Conservation (phyloP, 2,329 filamentous ascomycete species). For the Emergomyces africanus region DNA sequence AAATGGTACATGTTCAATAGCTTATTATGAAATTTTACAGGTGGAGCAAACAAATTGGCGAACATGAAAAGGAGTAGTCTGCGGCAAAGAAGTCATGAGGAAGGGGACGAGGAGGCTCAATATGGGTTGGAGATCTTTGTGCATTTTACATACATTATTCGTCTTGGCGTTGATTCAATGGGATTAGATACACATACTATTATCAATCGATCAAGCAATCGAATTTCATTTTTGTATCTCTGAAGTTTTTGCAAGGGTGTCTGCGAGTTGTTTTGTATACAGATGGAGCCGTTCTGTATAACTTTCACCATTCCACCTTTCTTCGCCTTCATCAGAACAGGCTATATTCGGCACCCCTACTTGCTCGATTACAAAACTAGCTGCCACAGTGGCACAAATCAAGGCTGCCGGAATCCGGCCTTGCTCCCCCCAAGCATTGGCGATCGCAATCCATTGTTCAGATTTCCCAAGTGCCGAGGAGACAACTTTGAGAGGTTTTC, state of each 20-base stretch:
- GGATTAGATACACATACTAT: constrained; percentile 5
- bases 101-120: neutral
- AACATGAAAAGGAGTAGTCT: constrained; percentile 47
- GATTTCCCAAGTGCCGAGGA: constrained; percentile 32
- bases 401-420: constrained; percentile 50
- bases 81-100: constrained; percentile 29
- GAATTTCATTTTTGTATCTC: constrained; percentile 13
- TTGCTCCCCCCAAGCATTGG: constrained; percentile 36
- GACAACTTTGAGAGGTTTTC: constrained; percentile 19
- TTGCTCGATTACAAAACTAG: constrained; percentile 91
- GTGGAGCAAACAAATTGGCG: constrained; percentile 60
- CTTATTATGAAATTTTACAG: constrained; percentile 29
- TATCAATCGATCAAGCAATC: constrained; percentile 9
- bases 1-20: constrained; percentile 12
- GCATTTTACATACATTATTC: neutral
- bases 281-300: constrained; percentile 33
- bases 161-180: constrained; percentile 5
- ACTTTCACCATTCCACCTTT: constrained; percentile 34
- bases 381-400: constrained; percentile 66
- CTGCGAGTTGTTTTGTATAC: constrained; percentile 31
- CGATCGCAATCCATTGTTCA: constrained; percentile 38
- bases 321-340: constrained; percentile 19
- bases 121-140: constrained; percentile 4
- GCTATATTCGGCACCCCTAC: constrained; percentile 57
- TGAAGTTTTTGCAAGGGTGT: constrained; percentile 26